Evolutionary conservation across 140 eudicot genomes (phyloP), one percentile per base, ranked within the genome.

Genomic region (Ambrosia hybrid): DNA sequence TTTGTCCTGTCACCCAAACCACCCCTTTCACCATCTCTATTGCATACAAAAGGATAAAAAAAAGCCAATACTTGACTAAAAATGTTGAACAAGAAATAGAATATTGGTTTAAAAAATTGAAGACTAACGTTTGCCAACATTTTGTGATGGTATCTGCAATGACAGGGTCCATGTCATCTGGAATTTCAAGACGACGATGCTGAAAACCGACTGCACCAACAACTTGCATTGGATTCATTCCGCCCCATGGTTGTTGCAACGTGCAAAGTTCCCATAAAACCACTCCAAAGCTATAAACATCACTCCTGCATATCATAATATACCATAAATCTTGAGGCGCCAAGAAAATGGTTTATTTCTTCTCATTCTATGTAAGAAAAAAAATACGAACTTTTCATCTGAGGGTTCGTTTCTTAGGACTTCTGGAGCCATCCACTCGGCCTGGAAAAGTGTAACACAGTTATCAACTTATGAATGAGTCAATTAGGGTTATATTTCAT

Each of bases 391-490:
- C 99, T 94, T 94, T 65, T 94, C 99, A 73, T 94, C 85, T 17
- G 97, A 90, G 65, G 97, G 99, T 58, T 94, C 99, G 53, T 94
- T 94, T 83, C 99, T 70, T 43, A 94, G 84, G 70, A 94, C 97
- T 80, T 94, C 99, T 12, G 99, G 99, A 60, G 99, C 99, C 99
- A 94, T 94, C 99, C 99, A 94, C 78, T 94, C 99, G 1, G 99
- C 99, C 99, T 94, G 90, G 80, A 72, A 65, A 17, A 76, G 81
- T 6, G 30, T n/a, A 57, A 68, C 75, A 68, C 75, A 58, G 46
- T 49, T 58, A 75, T 64, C 33, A 3, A 26, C 36, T 17, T 57
- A 17, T 1, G 0, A 16, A 57, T 57, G 36, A 5, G 62, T 16
- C 62, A 17, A 57, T 17, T 53, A 14, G 9, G 59, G 9, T 16